These are phyloP conservation scores for Penicillium subrubescens DNA, from an alignment of 495 filamentous ascomycete species.

Conservation along the genomic window DNA sequence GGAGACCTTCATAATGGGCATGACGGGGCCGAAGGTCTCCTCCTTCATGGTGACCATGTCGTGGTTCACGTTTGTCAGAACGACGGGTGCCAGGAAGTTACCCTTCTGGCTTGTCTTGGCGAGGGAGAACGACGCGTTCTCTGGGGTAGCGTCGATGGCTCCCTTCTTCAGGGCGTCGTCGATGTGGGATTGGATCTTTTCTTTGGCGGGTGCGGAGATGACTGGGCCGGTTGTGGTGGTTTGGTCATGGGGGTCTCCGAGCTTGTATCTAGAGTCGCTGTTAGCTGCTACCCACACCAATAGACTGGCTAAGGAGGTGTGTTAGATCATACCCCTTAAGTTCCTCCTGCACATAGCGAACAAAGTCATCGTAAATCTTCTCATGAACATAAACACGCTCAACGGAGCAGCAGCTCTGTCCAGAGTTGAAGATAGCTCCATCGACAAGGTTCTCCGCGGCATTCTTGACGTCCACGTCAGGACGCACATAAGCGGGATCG, in stretches of 20 bases:
- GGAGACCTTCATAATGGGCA: slow-evolving; percentile 91
- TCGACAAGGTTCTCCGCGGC: slow-evolving; percentile 93
- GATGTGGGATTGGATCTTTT: slow-evolving; percentile 79
- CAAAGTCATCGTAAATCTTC: slow-evolving; percentile 78
- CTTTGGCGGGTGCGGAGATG: slow-evolving; percentile 68
- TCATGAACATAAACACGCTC: slow-evolving; percentile 92
- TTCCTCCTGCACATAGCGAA: slow-evolving; percentile 74
- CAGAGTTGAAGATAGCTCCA: slow-evolving; percentile 93
- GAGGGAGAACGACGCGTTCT: slow-evolving; percentile 67
- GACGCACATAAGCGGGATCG: slow-evolving; percentile 85
- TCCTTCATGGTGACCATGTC: slow-evolving; percentile 90
- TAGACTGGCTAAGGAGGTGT: too few relatives aligned
- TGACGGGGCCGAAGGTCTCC: slow-evolving; percentile 94
- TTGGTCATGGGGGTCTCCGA: slow-evolving; percentile 81
- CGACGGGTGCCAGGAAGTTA: slow-evolving; percentile 83
- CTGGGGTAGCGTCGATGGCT: slow-evolving; percentile 79
- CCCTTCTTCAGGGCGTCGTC: slow-evolving; percentile 83
- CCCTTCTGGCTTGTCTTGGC: slow-evolving; percentile 65
- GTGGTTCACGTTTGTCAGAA: slow-evolving; percentile 81
- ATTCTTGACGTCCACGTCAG: slow-evolving; percentile 84
- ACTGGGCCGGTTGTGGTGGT: slow-evolving; percentile 87
- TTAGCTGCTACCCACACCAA: slow-evolving; percentile 3
- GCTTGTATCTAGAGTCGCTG: slow-evolving; percentile 64
- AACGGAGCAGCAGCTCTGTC: slow-evolving; percentile 93
- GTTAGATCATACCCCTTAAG: slow-evolving; percentile 48